Base-by-base conservation (phyloP, 140 eudicot species). In the Stevia rebaudiana region DNA sequence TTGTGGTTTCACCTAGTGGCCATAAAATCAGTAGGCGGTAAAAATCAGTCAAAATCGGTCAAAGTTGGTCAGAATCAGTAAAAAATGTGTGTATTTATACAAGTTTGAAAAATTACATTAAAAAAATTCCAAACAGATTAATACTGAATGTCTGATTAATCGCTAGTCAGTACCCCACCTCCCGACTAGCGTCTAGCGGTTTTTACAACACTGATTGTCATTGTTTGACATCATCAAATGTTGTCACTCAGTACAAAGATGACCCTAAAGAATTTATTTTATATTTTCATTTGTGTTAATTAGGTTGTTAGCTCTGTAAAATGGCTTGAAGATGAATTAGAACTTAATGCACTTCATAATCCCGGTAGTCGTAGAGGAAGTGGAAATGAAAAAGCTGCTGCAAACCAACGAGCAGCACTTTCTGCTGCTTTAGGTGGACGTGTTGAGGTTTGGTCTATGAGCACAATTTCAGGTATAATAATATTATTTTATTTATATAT, bases 311-410 rank as follows among this genome's bases (percentile, higher is more conserved):
- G 99, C 86, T 94, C 99, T 13, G 99, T 94, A 68, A 88, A 88
- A 73, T 94, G 99, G 97, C 99, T 94, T 81, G 99, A 94, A 80
- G 99, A 94, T 75, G 99, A 94, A 86, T 73, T 94, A 67, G 99
- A 94, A 80, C 99, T 94, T 53, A 94, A 88, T 78, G 95, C 97
- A 51, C 97, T 94, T 83, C 99, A 94, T 59, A 88, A 88, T 79
- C 95, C 99, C 64, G 97, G 95, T 60, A 94, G 95, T 81, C 94
- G 97, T 43, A 78, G 94, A 19, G 99, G 97, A 13, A 85, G 86
- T 74, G 94, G 99, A 57, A 94, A 94, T 54, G 99, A 88, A 77
- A 94, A 94, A 58, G 99, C 95, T 74, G 97, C 97, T 67, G 81
- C 76, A 43, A 86, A 74, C 65, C 99, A 88, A 79, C 79, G 97